A percentile compares a stretch with the other conserved stretches of the same genome.
These are phyloP conservation scores for Thecaphora thlaspeos DNA, from an alignment of 1,284 basidiomycete genomes.

Conservation along the genomic window DNA sequence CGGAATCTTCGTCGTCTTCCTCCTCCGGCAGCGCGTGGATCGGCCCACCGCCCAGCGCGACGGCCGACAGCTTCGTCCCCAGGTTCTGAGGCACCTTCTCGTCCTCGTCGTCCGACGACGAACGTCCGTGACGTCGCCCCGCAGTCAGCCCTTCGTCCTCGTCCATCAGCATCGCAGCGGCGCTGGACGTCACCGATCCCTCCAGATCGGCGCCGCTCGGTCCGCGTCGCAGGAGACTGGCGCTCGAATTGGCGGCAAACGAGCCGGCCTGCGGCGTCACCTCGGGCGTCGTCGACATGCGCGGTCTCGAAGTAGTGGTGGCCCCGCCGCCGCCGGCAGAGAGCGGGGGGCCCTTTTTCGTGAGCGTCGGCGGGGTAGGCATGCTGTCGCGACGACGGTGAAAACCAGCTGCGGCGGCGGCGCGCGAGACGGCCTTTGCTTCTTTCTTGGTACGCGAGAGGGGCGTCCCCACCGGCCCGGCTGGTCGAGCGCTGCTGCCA, in stretches of 20 bases:
- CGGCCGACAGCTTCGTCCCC: conserved; percentile 6
- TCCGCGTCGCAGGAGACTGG: background rate
- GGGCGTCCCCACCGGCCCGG: conserved; percentile 36
- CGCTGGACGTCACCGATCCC: conserved; percentile 7
- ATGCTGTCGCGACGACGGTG: conserved; percentile 41
- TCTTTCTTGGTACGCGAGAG: conserved; percentile 31
- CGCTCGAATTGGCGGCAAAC: background rate
- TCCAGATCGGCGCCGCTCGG: conserved; percentile 7
- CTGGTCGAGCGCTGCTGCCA: background rate
- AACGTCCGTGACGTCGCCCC: conserved; percentile 3
- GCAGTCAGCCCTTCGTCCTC: conserved; percentile 28
- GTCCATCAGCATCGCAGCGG: conserved; percentile 44
- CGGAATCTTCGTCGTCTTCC: conserved; percentile 38
- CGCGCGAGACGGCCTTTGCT: conserved; percentile 16
- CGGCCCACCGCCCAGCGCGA: conserved; percentile 6
- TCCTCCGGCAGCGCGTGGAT: conserved; percentile 20
- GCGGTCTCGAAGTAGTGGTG: background rate
- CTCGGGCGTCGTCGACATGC: background rate
- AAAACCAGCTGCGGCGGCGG: conserved; percentile 3
- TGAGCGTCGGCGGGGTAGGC: conserved; percentile 53
- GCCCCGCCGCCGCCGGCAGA: background rate
- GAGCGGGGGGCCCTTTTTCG: conserved; percentile 20
- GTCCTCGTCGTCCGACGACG: conserved; percentile 3
- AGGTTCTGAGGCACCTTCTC: conserved; percentile 8
- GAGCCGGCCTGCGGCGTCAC: background rate